A percentile compares a stretch with the other conserved stretches of the same genome.
These are phyloP conservation scores for Clausena lansium DNA, from an alignment of 345 rosid genomes.

Conservation along the genomic window DNA sequence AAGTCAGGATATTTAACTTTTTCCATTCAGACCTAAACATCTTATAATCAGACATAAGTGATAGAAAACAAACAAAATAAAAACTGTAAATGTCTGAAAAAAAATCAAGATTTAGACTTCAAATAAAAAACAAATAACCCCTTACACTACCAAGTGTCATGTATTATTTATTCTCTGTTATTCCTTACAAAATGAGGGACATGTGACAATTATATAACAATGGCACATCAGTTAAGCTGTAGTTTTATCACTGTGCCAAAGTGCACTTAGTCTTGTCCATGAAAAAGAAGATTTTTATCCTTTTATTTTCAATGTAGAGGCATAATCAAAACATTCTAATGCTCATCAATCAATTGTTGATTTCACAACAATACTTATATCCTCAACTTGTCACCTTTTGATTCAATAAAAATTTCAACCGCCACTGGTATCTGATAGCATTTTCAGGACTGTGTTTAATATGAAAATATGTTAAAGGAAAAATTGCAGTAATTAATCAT, in stretches of 20 bases:
- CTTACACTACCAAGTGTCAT: not conserved
- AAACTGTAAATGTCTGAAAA: too few relatives aligned
- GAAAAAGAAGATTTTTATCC: not conserved
- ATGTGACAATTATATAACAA: too few relatives aligned
- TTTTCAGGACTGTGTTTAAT: not conserved
- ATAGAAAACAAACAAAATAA: too few relatives aligned
- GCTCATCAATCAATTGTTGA: not conserved
- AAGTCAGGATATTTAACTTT: too few relatives aligned
- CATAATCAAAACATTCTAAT: not conserved
- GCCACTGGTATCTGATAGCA: not conserved
- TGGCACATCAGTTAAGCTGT: not conserved
- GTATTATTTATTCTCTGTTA: not conserved
- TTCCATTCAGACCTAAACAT: too few relatives aligned
- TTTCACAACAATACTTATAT: too few relatives aligned
- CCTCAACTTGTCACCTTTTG: not conserved
- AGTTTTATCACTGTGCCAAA: not conserved
- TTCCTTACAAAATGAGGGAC: not conserved
- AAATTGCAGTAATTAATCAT: not conserved
- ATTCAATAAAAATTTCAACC: not conserved
- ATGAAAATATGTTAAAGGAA: not conserved
- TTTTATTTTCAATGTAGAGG: not conserved
- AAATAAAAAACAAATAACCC: too few relatives aligned
- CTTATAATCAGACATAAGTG: too few relatives aligned
- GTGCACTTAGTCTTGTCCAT: not conserved
- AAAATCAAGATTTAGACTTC: too few relatives aligned